Evolutionary conservation across 2,329 filamentous ascomycete genomes (phyloP), one percentile per base, ranked within the genome.

Genomic region (Xylaria sp.): DNA sequence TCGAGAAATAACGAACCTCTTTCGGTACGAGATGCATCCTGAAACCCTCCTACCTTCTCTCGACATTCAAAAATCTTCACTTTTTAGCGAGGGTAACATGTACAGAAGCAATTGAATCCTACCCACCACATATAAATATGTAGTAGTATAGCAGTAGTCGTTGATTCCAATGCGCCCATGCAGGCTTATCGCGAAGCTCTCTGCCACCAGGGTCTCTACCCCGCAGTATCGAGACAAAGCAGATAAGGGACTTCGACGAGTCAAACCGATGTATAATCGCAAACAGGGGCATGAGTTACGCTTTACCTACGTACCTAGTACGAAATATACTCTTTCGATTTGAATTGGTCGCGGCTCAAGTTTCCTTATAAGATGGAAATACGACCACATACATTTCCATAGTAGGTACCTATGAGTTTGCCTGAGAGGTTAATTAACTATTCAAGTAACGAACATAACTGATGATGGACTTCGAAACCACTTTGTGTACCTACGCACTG

Each of bases 1-100:
- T 48, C 36, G 23, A n/a, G 20, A 25, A 34, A n/a, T 45, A 32
- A 76, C 75, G 57, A 66, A 78, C 77, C 76, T 78, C 77, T 74
- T 77, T 78, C 9, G 76, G 77, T 10, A 77, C 72, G n/a, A 78
- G 75, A 76, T 78, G 77, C 76, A 78, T 71, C 63, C 58, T 67
- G 48, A 48, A 18, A 48, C 52, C 12, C 57, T 68, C n/a, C 25
- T 48, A 41, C 23, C 34, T 39, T 53, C 10, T 57, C 36, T 59
- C 34, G 25, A 36, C 28, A 46, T 45, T 60, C 20, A 2, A 43
- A 28, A 58, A 23, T 9, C 30, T 20, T 45, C 39, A 30, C 60
- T 58, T 20, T 41, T 10, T 28, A 43, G 43, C 30, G 53, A 63
- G 12, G 57, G 50, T 45, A 45, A 60, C 34, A 36, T 13, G n/a